Conservation (phyloP, 78 protist species). For the Creolimax fragrantissima region DNA sequence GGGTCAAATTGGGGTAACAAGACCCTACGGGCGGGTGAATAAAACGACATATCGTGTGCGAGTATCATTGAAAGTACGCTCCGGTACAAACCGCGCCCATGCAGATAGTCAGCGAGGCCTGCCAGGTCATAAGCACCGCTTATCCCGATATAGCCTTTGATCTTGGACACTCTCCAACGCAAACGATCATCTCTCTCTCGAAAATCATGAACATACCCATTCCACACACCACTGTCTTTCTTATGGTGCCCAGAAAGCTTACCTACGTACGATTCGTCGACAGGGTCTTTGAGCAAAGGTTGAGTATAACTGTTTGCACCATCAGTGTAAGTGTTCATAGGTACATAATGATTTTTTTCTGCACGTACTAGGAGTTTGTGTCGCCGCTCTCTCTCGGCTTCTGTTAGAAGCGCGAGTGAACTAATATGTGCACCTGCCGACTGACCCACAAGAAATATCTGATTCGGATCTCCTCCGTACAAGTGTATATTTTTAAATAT, state of each 20-base stretch:
- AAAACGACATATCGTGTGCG: background rate
- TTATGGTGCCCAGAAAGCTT: too few relatives aligned
- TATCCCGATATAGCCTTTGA: background rate
- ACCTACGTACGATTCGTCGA: too few relatives aligned
- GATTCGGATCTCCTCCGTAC: constrained; percentile 39
- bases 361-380: too few relatives aligned
- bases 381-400: background rate
- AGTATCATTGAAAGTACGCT: background rate
- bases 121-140: constrained; percentile 20
- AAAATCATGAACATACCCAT: background rate
- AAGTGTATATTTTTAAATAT: background rate
- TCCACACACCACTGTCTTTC: background rate
- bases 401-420: background rate
- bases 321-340: too few relatives aligned
- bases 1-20: background rate
- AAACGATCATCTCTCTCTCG: background rate
- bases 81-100: background rate
- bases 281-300: too few relatives aligned
- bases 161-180: background rate
- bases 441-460: constrained; percentile 44
- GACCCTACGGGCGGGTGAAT: background rate
- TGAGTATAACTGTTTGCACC: too few relatives aligned
- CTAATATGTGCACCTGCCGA: constrained; percentile 53
- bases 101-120: background rate
- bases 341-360: too few relatives aligned